Base-by-base conservation (phyloP, 208 protist genomes). In the Blechomonas ayalai region DNA sequence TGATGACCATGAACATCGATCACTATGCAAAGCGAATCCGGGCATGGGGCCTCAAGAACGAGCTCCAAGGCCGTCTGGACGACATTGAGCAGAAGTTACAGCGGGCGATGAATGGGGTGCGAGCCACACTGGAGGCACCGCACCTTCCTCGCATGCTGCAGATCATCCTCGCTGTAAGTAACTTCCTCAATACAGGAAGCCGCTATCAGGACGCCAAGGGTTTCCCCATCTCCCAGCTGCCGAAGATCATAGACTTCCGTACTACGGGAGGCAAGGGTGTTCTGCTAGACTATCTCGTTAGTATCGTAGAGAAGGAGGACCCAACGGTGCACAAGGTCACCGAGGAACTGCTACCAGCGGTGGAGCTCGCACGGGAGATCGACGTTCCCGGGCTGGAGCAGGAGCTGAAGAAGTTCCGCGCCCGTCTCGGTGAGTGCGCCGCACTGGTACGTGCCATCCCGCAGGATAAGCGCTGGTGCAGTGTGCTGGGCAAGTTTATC, bases 131-230 rank as follows among this genome's bases (percentile, higher is more conserved):
- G 29, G 34, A 47, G 37, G 67, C 79, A 0, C 34, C 54, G 25
- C 57, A 72, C 39, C 45, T 92, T 26, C 79, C 78, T 4, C 48
- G 59, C 4, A 45, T 87, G 57, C 53, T 92, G 12, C 53, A 62
- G 25, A 73, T 63, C 28, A 50, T 86, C 22, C 60, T 92, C 20
- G 52, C 68, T 13, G 42, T 87, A 20, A 81, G 72, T 37, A 92
- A 92, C 56, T 73, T 82, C 48, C 50, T 92, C 19, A 92, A 92
- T 59, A 52, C 45, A 20, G 83, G 83, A 31, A 92, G 71, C 34
- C 63, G 64, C 24, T 85, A 70, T 52, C 60, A 84, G 37, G 72
- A 66, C 19, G 76, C 77, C 9, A 77, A 74, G 45, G 83, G 64
- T 13, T 92, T 92, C 59, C 66, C 71, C 29, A 75, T 89, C 42